These are phyloP conservation scores for Kalanchoe fedtschenkoi DNA, from an alignment of 164 flowering plant species.

Conservation along the genomic window DNA sequence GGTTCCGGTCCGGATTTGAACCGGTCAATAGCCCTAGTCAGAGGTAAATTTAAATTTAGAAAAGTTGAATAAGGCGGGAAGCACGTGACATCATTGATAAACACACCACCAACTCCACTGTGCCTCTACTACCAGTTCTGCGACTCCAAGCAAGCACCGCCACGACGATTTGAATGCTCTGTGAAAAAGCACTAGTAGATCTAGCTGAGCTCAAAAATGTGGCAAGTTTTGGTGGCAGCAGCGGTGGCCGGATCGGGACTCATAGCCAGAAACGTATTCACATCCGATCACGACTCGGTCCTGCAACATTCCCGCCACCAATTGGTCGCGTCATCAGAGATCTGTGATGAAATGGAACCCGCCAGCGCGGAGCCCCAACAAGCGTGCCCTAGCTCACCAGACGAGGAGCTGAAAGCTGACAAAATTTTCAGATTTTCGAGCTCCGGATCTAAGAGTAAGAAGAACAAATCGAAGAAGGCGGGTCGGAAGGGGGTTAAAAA, in stretches of 20 bases:
- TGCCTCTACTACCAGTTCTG: neutral
- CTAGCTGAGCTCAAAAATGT: neutral
- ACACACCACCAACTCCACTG: neutral
- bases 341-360: neutral
- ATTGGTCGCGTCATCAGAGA: neutral
- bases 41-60: neutral
- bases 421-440: conserved; percentile 63
- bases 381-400: neutral
- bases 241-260: conserved; percentile 7
- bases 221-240: conserved; percentile 7
- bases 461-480: conserved; percentile 6
- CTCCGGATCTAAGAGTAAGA: conserved; percentile 13
- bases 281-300: neutral
- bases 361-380: neutral
- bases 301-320: neutral
- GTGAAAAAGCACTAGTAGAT: neutral
- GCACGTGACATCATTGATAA: conserved; percentile 9
- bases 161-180: neutral
- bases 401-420: conserved; percentile 12
- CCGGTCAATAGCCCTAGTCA: too few relatives aligned
- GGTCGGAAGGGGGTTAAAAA: too few relatives aligned
- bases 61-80: conserved; percentile 3
- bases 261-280: conserved; percentile 4
- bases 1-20: too few relatives aligned
- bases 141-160: neutral